A percentile compares a stretch with the other conserved stretches of the same genome.
Evolutionary conservation across 768 basidiomycete genomes (phyloP).

Genomic region (Phanerodontia chrysosporium): DNA sequence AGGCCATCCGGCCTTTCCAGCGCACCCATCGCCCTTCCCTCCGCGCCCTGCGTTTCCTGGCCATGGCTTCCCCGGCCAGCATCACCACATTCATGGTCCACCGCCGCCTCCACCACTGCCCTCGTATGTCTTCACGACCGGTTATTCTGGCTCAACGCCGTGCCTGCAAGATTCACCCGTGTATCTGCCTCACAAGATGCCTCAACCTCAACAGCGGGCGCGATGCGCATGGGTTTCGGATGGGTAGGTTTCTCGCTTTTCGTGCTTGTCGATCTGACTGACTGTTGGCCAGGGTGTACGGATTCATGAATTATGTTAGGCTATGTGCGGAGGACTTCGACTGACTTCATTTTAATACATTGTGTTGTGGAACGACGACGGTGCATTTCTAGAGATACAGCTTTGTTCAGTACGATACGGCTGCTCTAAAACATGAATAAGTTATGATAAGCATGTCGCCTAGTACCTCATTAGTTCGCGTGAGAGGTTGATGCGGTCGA

Average conservation of each 20-base stretch:
- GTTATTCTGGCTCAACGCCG: conserved; percentile 27
- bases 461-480: too few relatives aligned
- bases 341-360: neutral
- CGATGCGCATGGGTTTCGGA: conserved; percentile 27
- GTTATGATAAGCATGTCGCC: too few relatives aligned
- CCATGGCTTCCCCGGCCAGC: conserved; percentile 9
- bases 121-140: conserved; percentile 40
- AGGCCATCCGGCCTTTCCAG: neutral
- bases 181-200: conserved; percentile 16
- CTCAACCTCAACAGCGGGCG: conserved; percentile 13
- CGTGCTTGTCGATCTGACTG: neutral
- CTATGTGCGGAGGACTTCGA: conserved; percentile 33
- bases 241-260: conserved; percentile 21
- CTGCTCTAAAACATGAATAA: too few relatives aligned
- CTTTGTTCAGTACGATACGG: too few relatives aligned
- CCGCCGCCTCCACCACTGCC: conserved; percentile 31
- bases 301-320: conserved; percentile 36
- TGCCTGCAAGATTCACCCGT: conserved; percentile 37
- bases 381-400: too few relatives aligned
- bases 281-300: conserved; percentile 22
- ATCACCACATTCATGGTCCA: neutral
- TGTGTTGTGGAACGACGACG: too few relatives aligned
- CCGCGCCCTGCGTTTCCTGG: neutral
- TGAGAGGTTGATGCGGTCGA: too few relatives aligned
- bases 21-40: neutral